Evolutionary conservation across 306 rosid species (phyloP), one percentile per base, ranked within the genome.

Genomic region (Adenanthera pavonina): DNA sequence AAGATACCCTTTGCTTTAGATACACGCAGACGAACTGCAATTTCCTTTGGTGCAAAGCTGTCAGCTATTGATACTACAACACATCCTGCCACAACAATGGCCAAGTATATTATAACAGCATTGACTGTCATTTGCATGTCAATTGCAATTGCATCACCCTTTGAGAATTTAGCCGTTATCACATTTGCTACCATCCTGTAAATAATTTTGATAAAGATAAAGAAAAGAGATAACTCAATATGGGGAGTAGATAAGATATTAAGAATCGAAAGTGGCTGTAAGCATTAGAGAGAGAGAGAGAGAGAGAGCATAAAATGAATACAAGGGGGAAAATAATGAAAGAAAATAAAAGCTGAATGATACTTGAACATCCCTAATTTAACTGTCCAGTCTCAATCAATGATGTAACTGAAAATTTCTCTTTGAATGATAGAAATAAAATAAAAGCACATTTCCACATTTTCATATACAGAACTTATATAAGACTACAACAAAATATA

Each of bases 41-140:
- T 91, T 88, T 94, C 94, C 71, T 84, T 89, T 2, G 87, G 90
- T 46, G 94, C 92, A 86, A 94, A 94, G 89, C 98, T 92, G 81
- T 94, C 97, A 49, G 97, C 97, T 89, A 94, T 92, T 16, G 98
- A 90, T 41, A 94, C 98, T 60, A 94, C 98, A 72, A 87, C 84
- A n/a, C 86, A 80, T 84, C 98, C 97, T 4, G 94, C 91, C 35
- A 92, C 84, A 81, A 94, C 68, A 82, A 91, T 89, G 38, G 97
- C 97, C 79, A 94, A 78, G 81, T 92, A 94, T 81, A 94, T 91
- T 74, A 92, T 74, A 75, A 94, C 97, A 15, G 98, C 89, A 78
- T 76, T 78, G 77, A 84, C 94, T 34, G 97, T 94, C 98, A 94
- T 91, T 68, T 92, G 94, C 95, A 90, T 90, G 88, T 94, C 97